Base-by-base conservation (phyloP, 352 stramenopile species). In the Thalassiosira livingstoniorum region DNA sequence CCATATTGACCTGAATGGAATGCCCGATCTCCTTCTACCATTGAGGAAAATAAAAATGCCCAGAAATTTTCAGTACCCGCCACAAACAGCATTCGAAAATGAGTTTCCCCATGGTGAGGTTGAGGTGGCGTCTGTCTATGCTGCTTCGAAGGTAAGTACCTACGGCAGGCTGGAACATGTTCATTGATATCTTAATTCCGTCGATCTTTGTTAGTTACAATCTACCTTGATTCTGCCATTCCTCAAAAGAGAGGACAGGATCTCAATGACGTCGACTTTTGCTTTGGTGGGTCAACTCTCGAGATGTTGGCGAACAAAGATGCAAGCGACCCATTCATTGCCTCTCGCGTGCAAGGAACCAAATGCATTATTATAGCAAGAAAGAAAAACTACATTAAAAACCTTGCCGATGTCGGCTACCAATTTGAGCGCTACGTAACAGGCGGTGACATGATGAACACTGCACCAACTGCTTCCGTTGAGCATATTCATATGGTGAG, bases 211-310 rank as follows among this genome's bases (percentile, higher is more conserved):
- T n/a, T n/a, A n/a, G n/a, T n/a, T n/a, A n/a, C n/a, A n/a, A n/a
- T n/a, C n/a, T n/a, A n/a, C n/a, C n/a, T n/a, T n/a, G n/a, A n/a
- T n/a, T n/a, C n/a, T n/a, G n/a, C n/a, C n/a, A 58, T 58, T 11
- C n/a, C n/a, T 23, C 11, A 43, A 27, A n/a, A 73, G 65, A 13
- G 79, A 66, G 63, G 71, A 63, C 23, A 87, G 37, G 66, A 85
- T 21, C 60, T 85, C 1, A 45, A 81, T 32, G 29, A 78, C 10
- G 58, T 88, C 29, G 84, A 90, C 55, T 90, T 90, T 77, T 77
- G 65, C 29, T 88, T 90, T 76, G 84, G 84, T 27, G 84, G 84
- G 27, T 90, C 84, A 54, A 88, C 84, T n/a, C 67, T 90, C 32
- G 54, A 86, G 10, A 79, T 88, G 65, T 57, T 90, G 31, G 75